Evolutionary conservation across 2,329 filamentous ascomycete genomes (phyloP), one percentile per base, ranked within the genome.

Genomic region (Colletotrichum agaves): DNA sequence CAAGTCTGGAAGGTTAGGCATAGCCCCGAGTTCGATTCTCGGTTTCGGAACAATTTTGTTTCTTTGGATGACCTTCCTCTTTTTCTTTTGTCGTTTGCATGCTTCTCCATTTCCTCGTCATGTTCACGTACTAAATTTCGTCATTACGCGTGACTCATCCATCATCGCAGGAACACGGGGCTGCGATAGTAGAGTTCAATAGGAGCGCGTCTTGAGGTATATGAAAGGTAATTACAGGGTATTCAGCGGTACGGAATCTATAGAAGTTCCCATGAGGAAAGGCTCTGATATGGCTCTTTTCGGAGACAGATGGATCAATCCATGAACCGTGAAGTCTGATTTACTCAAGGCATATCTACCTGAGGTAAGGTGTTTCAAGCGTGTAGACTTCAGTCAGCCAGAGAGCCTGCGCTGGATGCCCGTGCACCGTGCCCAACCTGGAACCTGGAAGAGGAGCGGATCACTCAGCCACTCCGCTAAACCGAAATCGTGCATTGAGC

Each of bases 1-100:
- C 2, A 1, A 0, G 1, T 3, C 1, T 47, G 52, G 17, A n/a
- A 46, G 60, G 60, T 37, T 35, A 67, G 64, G 64, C 64, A 63
- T 67, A 67, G 64, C 64, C 64, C 60, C 64, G 60, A 67, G 64
- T 63, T 67, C 60, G 64, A 67, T 67, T 63, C 64, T 67, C 64
- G 60, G 64, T 67, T 63, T 67, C 64, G 60, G 60, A 67, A 67
- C 0, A n/a, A 19, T 53, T 12, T 44, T 13, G 35, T 11, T 8
- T 2, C 2, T 37, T 37, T 11, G 13, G 10, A 37, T 37, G 35
- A 13, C 31, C 5, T 5, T 10, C 5, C 3, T n/a, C 3, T 27
- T 52, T 5, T 15, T 41, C 4, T 41, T 21, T 61, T 21, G n/a
- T 10, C 12, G 4, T 11, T 5, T 39, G 11, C n/a, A 31, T 33